Conservation (phyloP, 331 rosid genomes). For the Erythrophleum ivorense region DNA sequence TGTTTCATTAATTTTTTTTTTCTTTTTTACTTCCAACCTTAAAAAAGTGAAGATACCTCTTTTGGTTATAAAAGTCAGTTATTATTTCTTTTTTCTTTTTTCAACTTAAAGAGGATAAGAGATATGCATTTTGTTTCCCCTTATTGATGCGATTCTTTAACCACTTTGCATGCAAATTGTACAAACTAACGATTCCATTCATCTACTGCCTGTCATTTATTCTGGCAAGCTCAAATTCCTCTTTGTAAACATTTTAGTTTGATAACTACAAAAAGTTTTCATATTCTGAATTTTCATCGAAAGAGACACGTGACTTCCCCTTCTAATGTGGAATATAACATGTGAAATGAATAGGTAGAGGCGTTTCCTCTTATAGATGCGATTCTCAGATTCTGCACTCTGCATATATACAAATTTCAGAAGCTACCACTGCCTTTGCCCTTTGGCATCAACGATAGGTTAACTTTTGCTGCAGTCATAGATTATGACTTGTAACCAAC, state of each 20-base stretch:
- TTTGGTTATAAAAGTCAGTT: not conserved
- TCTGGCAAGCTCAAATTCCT: not conserved
- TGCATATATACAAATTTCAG: not conserved
- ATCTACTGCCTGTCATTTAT: too few relatives aligned
- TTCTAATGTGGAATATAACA: not conserved
- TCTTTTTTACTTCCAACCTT: not conserved
- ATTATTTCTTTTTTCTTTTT: too few relatives aligned
- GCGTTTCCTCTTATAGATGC: not conserved
- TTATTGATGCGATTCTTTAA: slow-evolving; percentile 8
- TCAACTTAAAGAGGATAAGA: not conserved
- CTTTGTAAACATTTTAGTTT: not conserved
- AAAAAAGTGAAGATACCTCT: not conserved
- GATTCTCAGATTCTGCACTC: slow-evolving; percentile 10
- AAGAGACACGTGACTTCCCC: not conserved
- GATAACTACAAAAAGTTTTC: not conserved
- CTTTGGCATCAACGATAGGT: not conserved
- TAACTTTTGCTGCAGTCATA: not conserved
- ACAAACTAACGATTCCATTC: not conserved
- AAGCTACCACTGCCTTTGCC: not conserved
- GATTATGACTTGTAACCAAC: not conserved
- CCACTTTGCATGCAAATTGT: not conserved
- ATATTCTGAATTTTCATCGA: not conserved
- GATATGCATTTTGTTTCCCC: not conserved
- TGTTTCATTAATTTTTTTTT: not conserved
- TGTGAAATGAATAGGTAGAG: not conserved